phyloP scores from a whole-genome alignment of 1,284 basidiomycete genomes.

The Ustilago cynodontis region DNA sequence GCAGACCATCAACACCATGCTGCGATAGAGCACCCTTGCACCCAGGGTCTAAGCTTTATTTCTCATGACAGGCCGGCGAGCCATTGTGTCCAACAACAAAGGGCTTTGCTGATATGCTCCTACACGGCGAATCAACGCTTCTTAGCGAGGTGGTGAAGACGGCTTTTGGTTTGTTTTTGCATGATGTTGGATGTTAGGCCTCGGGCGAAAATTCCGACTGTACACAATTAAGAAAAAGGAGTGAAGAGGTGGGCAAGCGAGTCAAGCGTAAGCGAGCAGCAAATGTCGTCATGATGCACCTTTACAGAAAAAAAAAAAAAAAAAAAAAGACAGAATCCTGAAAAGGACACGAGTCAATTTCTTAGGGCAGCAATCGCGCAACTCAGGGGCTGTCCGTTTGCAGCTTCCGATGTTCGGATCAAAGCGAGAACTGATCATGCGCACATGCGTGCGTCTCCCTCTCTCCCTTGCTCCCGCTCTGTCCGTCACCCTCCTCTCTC shows the following conservation, averaged over 20 bases:
- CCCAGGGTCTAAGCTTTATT: background rate
- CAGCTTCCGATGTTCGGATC: conserved; percentile 4
- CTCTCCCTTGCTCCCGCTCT: no score
- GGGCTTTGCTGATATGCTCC: no score
- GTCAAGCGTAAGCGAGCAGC: background rate
- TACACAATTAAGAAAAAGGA: background rate
- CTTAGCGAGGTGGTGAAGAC: no score
- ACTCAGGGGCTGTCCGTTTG: background rate
- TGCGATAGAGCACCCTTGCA: background rate
- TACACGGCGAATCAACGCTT: no score
- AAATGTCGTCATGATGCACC: background rate
- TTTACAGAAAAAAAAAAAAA: background rate
- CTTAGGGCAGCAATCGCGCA: no score
- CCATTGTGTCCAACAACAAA: no score
- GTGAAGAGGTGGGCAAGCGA: background rate
- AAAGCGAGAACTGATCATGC: background rate
- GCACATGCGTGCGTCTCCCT: no score
- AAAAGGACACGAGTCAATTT: background rate
- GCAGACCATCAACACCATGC: no score
- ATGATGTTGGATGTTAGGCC: no score
- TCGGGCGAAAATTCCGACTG: no score
- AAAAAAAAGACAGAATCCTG: background rate
- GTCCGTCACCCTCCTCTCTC: no score
- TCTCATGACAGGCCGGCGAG: background rate
- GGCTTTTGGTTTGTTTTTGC: no score